Evolutionary conservation across 2,329 filamentous ascomycete genomes (phyloP).

Genomic region (Cytospora schulzeri): DNA sequence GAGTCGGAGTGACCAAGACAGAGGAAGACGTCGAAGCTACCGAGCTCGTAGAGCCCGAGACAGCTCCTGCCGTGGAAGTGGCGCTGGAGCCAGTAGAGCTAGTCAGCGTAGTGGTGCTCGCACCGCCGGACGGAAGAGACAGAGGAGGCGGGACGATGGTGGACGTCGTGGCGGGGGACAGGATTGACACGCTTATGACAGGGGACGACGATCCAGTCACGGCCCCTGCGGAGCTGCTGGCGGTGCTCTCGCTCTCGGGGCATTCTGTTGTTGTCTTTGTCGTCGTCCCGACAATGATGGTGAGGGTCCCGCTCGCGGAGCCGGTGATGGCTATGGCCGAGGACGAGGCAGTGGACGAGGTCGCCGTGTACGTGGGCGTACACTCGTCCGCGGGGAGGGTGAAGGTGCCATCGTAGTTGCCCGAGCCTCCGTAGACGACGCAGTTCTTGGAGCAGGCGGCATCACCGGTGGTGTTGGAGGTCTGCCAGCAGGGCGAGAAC

Average conservation of each 20-base stretch:
- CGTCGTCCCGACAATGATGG: slow-evolving; percentile 26
- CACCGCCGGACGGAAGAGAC: background rate
- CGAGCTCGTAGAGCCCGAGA: slow-evolving; percentile 1
- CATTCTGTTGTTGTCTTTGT: slow-evolving; percentile 17
- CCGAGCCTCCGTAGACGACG: slow-evolving; percentile 44
- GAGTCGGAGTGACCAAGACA: background rate
- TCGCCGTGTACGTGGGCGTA: slow-evolving; percentile 35
- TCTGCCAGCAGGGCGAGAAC: slow-evolving; percentile 45
- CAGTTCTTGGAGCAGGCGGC: slow-evolving; percentile 54
- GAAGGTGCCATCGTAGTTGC: slow-evolving; percentile 37
- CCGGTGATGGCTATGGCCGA: too few relatives aligned
- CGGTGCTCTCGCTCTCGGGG: background rate
- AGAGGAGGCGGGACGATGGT: background rate
- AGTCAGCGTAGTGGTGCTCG: background rate
- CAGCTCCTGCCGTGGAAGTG: background rate
- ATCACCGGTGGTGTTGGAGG: slow-evolving; percentile 42
- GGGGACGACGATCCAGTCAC: background rate
- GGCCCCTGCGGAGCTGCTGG: slow-evolving; percentile 1
- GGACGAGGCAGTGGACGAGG: slow-evolving; percentile 20
- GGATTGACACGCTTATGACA: background rate
- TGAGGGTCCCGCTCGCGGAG: too few relatives aligned
- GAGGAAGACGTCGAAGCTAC: slow-evolving; percentile 11
- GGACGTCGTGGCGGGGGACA: background rate
- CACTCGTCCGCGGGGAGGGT: slow-evolving; percentile 42
- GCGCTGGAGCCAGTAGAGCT: background rate